These are phyloP conservation scores for Magnusiomyces clavatus DNA, from an alignment of 1,139 yeast species.

Conservation along the genomic window DNA sequence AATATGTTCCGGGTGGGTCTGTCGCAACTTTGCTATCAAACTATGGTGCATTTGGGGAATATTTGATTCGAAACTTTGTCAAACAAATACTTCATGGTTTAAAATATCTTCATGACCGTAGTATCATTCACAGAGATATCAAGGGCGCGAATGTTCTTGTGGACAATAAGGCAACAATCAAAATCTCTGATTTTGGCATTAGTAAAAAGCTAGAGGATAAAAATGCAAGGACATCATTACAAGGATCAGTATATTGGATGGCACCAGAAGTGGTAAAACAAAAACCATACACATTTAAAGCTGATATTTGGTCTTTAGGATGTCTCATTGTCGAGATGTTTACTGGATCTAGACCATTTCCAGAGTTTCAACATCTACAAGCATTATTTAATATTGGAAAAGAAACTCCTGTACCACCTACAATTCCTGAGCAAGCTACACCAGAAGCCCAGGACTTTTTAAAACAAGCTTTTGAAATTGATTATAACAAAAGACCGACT, in stretches of 20 bases:
- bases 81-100: constrained; percentile 79
- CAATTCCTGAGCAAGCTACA: constrained; percentile 68
- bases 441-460: constrained; percentile 62
- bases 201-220: constrained; percentile 58
- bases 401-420: constrained; percentile 59
- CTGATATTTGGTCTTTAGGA: constrained; percentile 95
- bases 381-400: constrained; percentile 83
- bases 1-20: constrained; percentile 96
- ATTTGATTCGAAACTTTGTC: constrained; percentile 73
- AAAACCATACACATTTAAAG: constrained; percentile 78
- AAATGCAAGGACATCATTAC: constrained; percentile 71
- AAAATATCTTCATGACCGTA: constrained; percentile 70
- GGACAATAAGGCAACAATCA: constrained; percentile 84
- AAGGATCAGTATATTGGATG: constrained; percentile 97
- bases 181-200: constrained; percentile 91
- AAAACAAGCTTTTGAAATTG: constrained; percentile 60
- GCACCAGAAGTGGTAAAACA: constrained; percentile 96
- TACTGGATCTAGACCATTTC: constrained; percentile 91
- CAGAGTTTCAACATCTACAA: constrained; percentile 91
- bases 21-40: constrained; percentile 77
- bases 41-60: constrained; percentile 91
- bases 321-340: constrained; percentile 90
- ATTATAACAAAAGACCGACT: constrained; percentile 63
- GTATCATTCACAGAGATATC: constrained; percentile 84
- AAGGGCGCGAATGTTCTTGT: constrained; percentile 89